These are phyloP conservation scores for Gossypium trilobum DNA, from an alignment of 441 rosid species.

Conservation along the genomic window DNA sequence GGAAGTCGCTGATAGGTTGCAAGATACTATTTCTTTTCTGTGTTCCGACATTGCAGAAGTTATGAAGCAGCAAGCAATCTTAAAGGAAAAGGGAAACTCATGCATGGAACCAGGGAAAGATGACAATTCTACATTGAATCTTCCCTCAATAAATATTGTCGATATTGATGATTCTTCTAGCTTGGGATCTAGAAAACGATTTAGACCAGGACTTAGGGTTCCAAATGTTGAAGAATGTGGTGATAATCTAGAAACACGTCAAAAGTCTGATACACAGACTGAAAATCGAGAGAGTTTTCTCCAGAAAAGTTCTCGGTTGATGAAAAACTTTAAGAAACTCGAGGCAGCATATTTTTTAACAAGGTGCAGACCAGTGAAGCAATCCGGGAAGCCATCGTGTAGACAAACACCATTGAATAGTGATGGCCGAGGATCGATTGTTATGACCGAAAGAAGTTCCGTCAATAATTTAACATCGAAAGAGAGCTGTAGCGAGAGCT, in stretches of 20 bases:
- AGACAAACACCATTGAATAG: slow-evolving; percentile 53
- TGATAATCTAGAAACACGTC: slow-evolving; percentile 36
- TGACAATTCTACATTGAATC: slow-evolving; percentile 36
- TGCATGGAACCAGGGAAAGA: slow-evolving; percentile 34
- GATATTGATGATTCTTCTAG: slow-evolving; percentile 43
- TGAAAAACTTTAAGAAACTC: slow-evolving; percentile 82
- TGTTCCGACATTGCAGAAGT: slow-evolving; percentile 81
- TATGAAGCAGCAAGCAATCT: slow-evolving; percentile 38
- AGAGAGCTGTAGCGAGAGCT: slow-evolving; percentile 33
- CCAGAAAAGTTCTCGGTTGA: slow-evolving; percentile 56
- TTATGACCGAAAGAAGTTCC: slow-evolving; percentile 68
- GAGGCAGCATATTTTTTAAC: slow-evolving; percentile 81
- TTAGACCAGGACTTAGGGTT: slow-evolving; percentile 38
- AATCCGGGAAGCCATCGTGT: slow-evolving; percentile 35
- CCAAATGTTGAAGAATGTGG: slow-evolving; percentile 35
- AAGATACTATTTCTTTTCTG: slow-evolving; percentile 54
- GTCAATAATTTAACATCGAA: slow-evolving; percentile 51
- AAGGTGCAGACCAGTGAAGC: slow-evolving; percentile 53
- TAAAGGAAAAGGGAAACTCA: slow-evolving; percentile 48
- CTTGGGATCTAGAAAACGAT: slow-evolving; percentile 62
- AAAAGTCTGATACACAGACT: slow-evolving; percentile 26
- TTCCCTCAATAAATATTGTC: slow-evolving; percentile 28
- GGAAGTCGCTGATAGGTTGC: slow-evolving; percentile 66
- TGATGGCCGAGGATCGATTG: slow-evolving; percentile 65
- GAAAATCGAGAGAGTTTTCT: slow-evolving; percentile 49